These are phyloP conservation scores for Aspergillus sp. DNA, from an alignment of 2,329 filamentous ascomycete species.

Conservation along the genomic window DNA sequence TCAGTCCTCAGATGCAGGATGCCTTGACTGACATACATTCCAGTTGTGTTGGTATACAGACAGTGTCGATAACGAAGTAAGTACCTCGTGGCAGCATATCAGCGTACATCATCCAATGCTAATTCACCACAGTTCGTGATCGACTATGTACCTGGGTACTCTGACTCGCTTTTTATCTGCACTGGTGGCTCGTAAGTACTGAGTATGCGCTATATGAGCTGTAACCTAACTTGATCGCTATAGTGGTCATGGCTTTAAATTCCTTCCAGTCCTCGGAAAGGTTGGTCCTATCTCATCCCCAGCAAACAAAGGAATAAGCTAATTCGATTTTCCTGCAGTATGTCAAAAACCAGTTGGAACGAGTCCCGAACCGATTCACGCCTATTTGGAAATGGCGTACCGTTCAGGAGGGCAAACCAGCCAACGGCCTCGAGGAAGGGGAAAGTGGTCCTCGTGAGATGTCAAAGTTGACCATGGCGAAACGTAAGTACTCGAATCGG, in stretches of 20 bases:
- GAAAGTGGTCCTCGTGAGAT: conserved; percentile 20
- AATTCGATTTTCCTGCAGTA: conserved; percentile 4
- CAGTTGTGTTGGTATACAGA: conserved; percentile 17
- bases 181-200: conserved; percentile 16
- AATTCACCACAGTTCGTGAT: conserved; percentile 10
- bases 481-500: conserved; percentile 1
- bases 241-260: conserved; percentile 26
- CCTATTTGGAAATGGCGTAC: conserved; percentile 17
- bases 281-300: conserved; percentile 4
- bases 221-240: not conserved
- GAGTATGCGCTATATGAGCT: not conserved
- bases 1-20: not conserved
- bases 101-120: not conserved
- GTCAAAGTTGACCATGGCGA: conserved; percentile 11
- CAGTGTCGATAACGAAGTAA: conserved; percentile 13
- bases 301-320: not conserved
- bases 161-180: conserved; percentile 15
- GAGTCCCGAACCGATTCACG: conserved; percentile 15
- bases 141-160: conserved; percentile 18
- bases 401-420: conserved; percentile 13
- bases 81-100: not conserved
- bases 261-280: conserved; percentile 21
- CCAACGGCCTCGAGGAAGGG: conserved; percentile 21
- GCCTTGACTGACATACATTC: conserved; percentile 1
- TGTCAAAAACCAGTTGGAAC: conserved; percentile 16